Percentiles rank a stretch among this genome's conserved stretches.
These are phyloP conservation scores for Scenedesmus sp. DNA, from an alignment of 163 green algal genomes.

Conservation along the genomic window DNA sequence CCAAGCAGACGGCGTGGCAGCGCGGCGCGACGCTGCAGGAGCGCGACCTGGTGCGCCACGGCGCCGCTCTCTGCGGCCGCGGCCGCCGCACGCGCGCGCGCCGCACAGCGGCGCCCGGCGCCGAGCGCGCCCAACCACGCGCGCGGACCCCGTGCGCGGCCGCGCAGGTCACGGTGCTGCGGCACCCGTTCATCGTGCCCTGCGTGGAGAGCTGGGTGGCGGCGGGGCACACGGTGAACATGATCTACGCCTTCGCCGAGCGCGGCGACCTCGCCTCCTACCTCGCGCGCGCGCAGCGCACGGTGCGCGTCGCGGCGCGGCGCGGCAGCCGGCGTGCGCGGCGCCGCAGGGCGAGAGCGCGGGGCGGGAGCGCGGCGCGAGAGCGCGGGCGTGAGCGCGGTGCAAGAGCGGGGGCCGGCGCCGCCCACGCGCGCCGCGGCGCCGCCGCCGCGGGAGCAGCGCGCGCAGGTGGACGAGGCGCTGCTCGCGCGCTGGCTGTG, in stretches of 20 bases:
- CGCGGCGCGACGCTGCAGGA: constrained; percentile 58
- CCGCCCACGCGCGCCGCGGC: background rate
- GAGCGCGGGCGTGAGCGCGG: too few species aligned
- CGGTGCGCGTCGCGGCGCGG: constrained; percentile 4
- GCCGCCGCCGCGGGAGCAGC: constrained; percentile 9
- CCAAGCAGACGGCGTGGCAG: constrained; percentile 66
- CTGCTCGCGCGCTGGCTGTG: constrained; percentile 68
- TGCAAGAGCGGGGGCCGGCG: too few species aligned
- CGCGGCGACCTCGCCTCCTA: constrained; percentile 63
- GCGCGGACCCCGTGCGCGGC: background rate
- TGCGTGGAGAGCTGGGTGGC: constrained; percentile 68
- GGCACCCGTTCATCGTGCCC: constrained; percentile 71
- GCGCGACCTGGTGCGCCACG: constrained; percentile 53
- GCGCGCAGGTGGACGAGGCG: constrained; percentile 60
- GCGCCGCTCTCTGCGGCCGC: too few species aligned
- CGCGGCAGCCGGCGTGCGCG: too few species aligned
- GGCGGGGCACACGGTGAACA: constrained; percentile 67
- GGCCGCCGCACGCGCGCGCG: too few species aligned
- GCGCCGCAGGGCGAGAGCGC: too few species aligned
- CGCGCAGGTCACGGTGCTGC: constrained; percentile 49
- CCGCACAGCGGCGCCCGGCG: too few species aligned
- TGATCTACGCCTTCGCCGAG: constrained; percentile 66
- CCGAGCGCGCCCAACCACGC: too few species aligned
- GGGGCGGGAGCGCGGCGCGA: too few species aligned
- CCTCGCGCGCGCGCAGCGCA: background rate